Base-by-base conservation (phyloP, 192 early-diverging fungal species). In the Obelidium mucronatum region DNA sequence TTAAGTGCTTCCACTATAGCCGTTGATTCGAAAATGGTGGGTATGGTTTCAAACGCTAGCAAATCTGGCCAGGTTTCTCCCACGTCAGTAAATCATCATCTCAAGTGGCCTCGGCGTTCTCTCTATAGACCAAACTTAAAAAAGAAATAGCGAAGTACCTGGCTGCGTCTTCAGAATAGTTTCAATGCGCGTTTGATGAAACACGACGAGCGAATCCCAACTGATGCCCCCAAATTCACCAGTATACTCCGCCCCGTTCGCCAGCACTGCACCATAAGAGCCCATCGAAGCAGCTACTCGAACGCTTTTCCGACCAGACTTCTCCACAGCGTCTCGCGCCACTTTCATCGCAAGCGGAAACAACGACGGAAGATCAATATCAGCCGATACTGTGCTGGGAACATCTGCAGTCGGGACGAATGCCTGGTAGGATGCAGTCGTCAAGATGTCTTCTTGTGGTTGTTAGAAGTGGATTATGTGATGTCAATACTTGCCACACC, bases 11-110 rank as follows among this genome's bases (percentile, higher is more conserved):
- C 24, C 8, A 83, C 77, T 42, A 93, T 87, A 0, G 86, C 85
- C 6, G 63, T 33, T 11, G 84, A 84, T 73, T 93, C 92, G 11
- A 73, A 67, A 13, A 83, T 70, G 24, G 83, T 87, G 22, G 92
- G 92, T 5, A 93, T 83, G 0, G 92, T 93, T 74, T 93, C 92
- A 64, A 93, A 87, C 3, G 89, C 80, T 34, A 93, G 68, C 0
- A 93, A 70, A 74, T 93, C 91, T 39, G 17, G 2, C 13, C 13
- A 40, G 19, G 37, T 33, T 1, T 8, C 28, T n/a, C n/a, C n/a
- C n/a, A n/a, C 42, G 26, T 42, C 48, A 53, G 17, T 34, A 64
- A 37, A n/a, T n/a, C n/a, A n/a, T n/a, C n/a, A n/a, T n/a, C n/a
- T n/a, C n/a, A n/a, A n/a, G n/a, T n/a, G n/a, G n/a, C n/a, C n/a